Percentiles rank a stretch among this genome's conserved stretches.
Evolutionary conservation across 805 yeast species (phyloP).

Genomic region (Starmerella kuoi): DNA sequence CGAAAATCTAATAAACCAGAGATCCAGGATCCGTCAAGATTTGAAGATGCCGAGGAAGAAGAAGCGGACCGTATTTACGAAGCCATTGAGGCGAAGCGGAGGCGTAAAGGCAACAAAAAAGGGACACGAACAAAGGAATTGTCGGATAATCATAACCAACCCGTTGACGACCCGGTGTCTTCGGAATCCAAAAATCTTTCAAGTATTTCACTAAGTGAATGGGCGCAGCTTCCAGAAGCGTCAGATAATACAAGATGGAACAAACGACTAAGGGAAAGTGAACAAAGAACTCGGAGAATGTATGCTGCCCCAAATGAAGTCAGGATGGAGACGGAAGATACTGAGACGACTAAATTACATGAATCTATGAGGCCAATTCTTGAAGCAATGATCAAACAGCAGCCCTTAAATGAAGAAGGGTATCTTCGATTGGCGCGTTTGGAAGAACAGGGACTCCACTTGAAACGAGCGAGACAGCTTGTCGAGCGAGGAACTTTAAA

Average conservation of each 20-base stretch:
- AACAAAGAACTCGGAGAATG: constrained; percentile 50
- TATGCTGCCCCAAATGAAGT: constrained; percentile 42
- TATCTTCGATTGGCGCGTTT: constrained; percentile 82
- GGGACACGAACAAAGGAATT: neutral
- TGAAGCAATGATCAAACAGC: constrained; percentile 54
- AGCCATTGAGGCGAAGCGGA: constrained; percentile 6
- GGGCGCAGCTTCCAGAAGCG: constrained; percentile 78
- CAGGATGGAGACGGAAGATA: neutral
- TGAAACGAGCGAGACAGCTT: constrained; percentile 43
- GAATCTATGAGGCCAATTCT: constrained; percentile 42
- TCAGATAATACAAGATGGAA: constrained; percentile 74
- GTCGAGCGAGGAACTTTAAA: constrained; percentile 64
- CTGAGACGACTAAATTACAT: neutral
- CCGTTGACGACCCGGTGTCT: neutral
- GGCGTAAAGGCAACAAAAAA: neutral
- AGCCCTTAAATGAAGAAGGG: constrained; percentile 60
- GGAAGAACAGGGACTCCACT: constrained; percentile 53
- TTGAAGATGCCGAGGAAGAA: constrained; percentile 5
- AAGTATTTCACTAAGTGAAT: constrained; percentile 51
- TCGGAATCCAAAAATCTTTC: constrained; percentile 40
- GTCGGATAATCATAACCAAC: neutral
- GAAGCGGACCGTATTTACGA: constrained; percentile 16
- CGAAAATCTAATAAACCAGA: neutral
- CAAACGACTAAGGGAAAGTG: constrained; percentile 53
- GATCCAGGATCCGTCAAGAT: neutral